Evolutionary conservation across 2,329 filamentous ascomycete genomes (phyloP), one percentile per base, ranked within the genome.

Genomic region (Xylariaceae sp.): DNA sequence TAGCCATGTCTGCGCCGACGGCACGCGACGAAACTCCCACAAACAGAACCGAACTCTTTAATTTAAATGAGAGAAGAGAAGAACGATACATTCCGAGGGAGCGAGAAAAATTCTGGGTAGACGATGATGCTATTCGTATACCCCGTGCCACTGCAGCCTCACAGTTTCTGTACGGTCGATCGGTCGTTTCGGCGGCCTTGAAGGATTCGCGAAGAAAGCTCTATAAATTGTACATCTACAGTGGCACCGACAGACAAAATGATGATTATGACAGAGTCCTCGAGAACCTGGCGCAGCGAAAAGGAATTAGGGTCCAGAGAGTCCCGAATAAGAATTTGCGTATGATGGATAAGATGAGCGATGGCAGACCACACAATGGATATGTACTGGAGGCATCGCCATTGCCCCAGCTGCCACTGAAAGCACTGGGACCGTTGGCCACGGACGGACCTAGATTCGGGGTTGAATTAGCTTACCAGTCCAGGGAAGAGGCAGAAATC

Each of bases 161-260:
- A 0, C 87, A 96, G 57, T 97, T 96, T 63, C 76, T 99, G 2
- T 97, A 95, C 67, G 94, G 94, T 5, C 82, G 81, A 42, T 88
- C 87, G 2, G 84, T 89, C 1, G 89, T 97, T 19, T 79, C 87
- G 58, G 88, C 92, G 18, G 92, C 91, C 0, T 74, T 99, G 18
- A 83, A 79, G 60, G 68, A 72, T 44, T 76, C 76, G 10, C 79
- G 83, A 32, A 84, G 94, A 53, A 84, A 88, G 64, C 72, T 95
- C 2, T 95, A 96, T 74, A 88, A 85, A 51, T 79, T 99, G 3
- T 96, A 97, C 68, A 75, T 96, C 10, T 86, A 87, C 66, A 76
- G 75, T 45, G 79, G 80, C 10, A 72, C 78, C 44, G 83, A 82
- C 49, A 74, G 81, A 18, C 76, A 75, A 49, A 76, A 77, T 19